A percentile compares a stretch with the other conserved stretches of the same genome.
These are phyloP conservation scores for Hygrocybe punicea DNA, from an alignment of 768 basidiomycete species.

Conservation along the genomic window DNA sequence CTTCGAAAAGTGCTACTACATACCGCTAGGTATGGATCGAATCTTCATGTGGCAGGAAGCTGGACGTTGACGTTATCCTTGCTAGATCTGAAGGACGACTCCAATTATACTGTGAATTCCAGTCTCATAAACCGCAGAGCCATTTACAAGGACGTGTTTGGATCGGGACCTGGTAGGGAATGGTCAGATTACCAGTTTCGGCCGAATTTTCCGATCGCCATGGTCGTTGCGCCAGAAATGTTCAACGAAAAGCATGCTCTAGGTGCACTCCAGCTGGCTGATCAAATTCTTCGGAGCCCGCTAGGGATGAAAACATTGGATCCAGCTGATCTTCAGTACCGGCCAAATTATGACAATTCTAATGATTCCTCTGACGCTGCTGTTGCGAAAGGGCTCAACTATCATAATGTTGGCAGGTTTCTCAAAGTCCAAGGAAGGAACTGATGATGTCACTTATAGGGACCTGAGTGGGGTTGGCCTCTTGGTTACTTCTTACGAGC, in stretches of 20 bases:
- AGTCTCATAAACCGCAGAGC: slow-evolving; percentile 81
- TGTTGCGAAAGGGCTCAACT: slow-evolving; percentile 92
- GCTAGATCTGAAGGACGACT: slow-evolving; percentile 69
- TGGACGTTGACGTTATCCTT: not conserved
- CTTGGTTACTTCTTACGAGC: slow-evolving; percentile 93
- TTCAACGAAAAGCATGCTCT: slow-evolving; percentile 82
- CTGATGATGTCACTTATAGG: slow-evolving; percentile 42
- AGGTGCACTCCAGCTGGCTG: slow-evolving; percentile 73
- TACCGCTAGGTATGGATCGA: slow-evolving; percentile 63
- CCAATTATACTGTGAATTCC: slow-evolving; percentile 64
- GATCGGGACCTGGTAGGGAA: slow-evolving; percentile 80
- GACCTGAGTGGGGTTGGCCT: slow-evolving; percentile 95
- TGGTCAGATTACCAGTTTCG: slow-evolving; percentile 98
- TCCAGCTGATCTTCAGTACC: slow-evolving; percentile 81
- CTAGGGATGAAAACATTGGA: slow-evolving; percentile 98
- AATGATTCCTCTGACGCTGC: slow-evolving; percentile 83
- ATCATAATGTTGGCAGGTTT: slow-evolving; percentile 66
- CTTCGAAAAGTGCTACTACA: slow-evolving; percentile 89
- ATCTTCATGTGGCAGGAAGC: not conserved
- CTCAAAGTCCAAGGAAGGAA: slow-evolving; percentile 10
- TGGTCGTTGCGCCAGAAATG: slow-evolving; percentile 95
- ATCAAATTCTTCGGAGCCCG: slow-evolving; percentile 76
- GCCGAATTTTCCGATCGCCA: slow-evolving; percentile 91
- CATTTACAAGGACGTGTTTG: slow-evolving; percentile 97
- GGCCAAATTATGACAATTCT: slow-evolving; percentile 88